Percentiles rank a stretch among this genome's conserved stretches.
Evolutionary conservation across 116 monocot genomes (phyloP).

Genomic region (Dioscorea cayenensis): DNA sequence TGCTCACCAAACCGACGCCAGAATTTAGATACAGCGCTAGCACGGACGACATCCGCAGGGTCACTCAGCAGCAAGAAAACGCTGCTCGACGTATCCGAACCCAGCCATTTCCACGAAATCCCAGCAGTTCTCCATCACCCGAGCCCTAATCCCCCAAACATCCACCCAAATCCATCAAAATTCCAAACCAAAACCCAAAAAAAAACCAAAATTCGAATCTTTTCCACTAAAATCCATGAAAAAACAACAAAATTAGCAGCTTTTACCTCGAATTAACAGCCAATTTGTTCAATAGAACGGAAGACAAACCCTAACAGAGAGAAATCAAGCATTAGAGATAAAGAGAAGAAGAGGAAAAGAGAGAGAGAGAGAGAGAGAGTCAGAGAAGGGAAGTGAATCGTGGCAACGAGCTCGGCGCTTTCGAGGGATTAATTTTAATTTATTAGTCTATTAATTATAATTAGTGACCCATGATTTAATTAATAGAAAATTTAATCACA

Average conservation of each 20-base stretch:
- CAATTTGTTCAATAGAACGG: not conserved
- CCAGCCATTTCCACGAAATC: slow-evolving; percentile 23
- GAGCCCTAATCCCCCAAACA: not conserved
- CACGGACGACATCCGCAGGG: slow-evolving; percentile 14
- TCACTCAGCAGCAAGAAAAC: slow-evolving; percentile 14
- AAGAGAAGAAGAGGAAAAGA: not conserved
- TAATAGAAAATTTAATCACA: too few species aligned
- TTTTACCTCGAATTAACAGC: not conserved
- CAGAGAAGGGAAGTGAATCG: not conserved
- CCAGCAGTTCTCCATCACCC: not conserved
- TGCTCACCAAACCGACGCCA: slow-evolving; percentile 24
- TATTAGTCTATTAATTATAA: too few species aligned
- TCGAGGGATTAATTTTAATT: not conserved
- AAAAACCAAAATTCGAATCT: not conserved
- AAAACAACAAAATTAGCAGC: not conserved
- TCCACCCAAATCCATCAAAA: not conserved
- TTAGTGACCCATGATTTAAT: too few species aligned
- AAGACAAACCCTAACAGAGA: not conserved
- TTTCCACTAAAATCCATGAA: not conserved
- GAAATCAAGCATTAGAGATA: not conserved
- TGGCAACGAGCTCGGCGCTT: not conserved
- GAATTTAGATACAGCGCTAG: slow-evolving; percentile 14
- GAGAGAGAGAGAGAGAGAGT: not conserved
- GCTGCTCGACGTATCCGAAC: slow-evolving; percentile 17
- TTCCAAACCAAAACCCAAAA: not conserved